Conservation (phyloP, 768 basidiomycete genomes). For the Suillus subluteus region DNA sequence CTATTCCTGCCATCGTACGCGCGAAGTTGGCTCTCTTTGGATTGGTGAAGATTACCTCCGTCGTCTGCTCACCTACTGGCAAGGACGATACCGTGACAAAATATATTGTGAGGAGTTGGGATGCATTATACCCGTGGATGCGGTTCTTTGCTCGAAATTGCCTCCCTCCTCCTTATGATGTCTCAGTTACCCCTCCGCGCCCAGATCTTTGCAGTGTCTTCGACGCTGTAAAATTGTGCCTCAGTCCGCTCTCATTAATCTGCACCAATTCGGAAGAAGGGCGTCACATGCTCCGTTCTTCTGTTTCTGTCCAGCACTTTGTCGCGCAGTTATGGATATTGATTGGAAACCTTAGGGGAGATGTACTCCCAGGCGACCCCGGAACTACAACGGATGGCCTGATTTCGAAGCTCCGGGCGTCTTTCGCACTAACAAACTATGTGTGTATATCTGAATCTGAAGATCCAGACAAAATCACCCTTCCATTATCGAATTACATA, state of each 20-base stretch:
- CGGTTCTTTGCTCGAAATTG: not conserved
- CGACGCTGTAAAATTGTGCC: not conserved
- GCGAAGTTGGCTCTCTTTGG: not conserved
- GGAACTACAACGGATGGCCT: not conserved
- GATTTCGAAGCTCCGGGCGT: not conserved
- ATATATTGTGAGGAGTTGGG: not conserved
- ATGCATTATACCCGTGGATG: not conserved
- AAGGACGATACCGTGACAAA: not conserved
- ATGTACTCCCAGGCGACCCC: not conserved
- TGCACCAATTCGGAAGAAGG: not conserved
- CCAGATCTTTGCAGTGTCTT: not conserved
- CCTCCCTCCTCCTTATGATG: slow-evolving; percentile 1
- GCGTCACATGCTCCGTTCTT: not conserved
- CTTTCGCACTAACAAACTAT: not conserved
- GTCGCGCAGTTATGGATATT: not conserved
- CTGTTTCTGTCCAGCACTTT: slow-evolving; percentile 2
- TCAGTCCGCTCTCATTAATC: not conserved
- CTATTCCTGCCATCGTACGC: not conserved
- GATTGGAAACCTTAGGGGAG: not conserved
- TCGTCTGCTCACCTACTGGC: not conserved
- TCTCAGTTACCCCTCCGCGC: not conserved
- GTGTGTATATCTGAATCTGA: slow-evolving; percentile 1
- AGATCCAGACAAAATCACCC: not conserved
- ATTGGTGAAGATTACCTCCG: not conserved
- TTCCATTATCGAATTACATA: not conserved